phyloP scores from a whole-genome alignment of 1,284 basidiomycete species.

The Ustanciosporium gigantosporum region DNA sequence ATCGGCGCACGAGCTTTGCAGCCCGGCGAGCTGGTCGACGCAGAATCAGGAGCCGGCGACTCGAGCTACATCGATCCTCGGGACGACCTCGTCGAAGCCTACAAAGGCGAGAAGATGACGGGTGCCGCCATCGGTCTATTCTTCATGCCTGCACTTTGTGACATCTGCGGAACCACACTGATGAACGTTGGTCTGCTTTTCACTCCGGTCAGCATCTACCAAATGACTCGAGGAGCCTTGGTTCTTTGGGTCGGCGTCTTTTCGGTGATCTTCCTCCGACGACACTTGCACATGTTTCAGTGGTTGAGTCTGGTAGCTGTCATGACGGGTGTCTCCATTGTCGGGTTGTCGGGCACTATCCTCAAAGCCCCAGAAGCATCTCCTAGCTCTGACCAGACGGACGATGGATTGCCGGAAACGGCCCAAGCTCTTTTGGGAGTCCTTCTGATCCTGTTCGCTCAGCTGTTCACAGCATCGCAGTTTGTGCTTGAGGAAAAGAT shows the following conservation, averaged over 20 bases:
- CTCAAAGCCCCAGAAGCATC: slow-evolving; percentile 29
- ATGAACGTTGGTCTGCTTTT: slow-evolving; percentile 95
- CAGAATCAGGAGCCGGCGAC: slow-evolving; percentile 18
- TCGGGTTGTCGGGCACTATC: slow-evolving; percentile 77
- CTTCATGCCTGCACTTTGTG: slow-evolving; percentile 80
- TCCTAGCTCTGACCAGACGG: slow-evolving; percentile 4
- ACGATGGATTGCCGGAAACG: slow-evolving; percentile 45
- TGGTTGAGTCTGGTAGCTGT: slow-evolving; percentile 90
- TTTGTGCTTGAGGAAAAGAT: slow-evolving; percentile 86
- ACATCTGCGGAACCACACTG: slow-evolving; percentile 84
- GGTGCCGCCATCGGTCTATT: slow-evolving; percentile 65
- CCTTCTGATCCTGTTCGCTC: slow-evolving; percentile 91
- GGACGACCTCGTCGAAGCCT: slow-evolving; percentile 18
- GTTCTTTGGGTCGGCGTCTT: slow-evolving; percentile 95
- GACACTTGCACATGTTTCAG: slow-evolving; percentile 61
- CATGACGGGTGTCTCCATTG: slow-evolving; percentile 84
- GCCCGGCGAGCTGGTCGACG: slow-evolving; percentile 29
- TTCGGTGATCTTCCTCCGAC: slow-evolving; percentile 84
- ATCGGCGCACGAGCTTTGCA: slow-evolving; percentile 30
- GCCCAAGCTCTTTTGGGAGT: slow-evolving; percentile 67
- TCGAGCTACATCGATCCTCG: slow-evolving; percentile 27
- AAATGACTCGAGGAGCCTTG: slow-evolving; percentile 91
- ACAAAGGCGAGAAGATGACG: slow-evolving; percentile 28
- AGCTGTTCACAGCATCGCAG: slow-evolving; percentile 88
- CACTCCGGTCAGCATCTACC: slow-evolving; percentile 95